Evolutionary conservation across 2,329 filamentous ascomycete genomes (phyloP).

Genomic region (Aspergillus candidus): DNA sequence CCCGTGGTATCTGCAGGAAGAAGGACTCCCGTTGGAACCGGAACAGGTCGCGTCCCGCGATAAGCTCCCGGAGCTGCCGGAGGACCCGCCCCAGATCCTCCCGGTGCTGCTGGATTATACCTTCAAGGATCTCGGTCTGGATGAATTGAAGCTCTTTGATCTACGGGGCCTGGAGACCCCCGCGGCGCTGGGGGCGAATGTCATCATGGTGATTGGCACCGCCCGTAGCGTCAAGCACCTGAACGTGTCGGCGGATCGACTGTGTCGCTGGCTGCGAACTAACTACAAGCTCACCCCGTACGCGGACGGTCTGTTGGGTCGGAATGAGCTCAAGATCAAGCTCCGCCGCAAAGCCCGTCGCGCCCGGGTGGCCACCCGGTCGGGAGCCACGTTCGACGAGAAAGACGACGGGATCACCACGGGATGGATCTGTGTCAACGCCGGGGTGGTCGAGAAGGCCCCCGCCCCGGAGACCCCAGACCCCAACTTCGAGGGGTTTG

Average conservation of each 20-base stretch:
- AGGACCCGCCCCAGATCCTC: slow-evolving; percentile 65
- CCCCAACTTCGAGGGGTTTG: slow-evolving; percentile 66
- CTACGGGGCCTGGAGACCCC: slow-evolving; percentile 78
- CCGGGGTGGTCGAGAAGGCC: slow-evolving; percentile 61
- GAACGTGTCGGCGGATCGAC: slow-evolving; percentile 81
- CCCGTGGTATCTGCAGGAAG: slow-evolving; percentile 79
- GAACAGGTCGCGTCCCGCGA: slow-evolving; percentile 47
- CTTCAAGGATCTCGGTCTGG: slow-evolving; percentile 78
- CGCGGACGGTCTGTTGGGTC: slow-evolving; percentile 81
- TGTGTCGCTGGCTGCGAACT: slow-evolving; percentile 76
- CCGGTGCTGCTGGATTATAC: slow-evolving; percentile 68
- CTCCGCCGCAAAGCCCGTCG: slow-evolving; percentile 72
- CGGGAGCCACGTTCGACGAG: slow-evolving; percentile 50
- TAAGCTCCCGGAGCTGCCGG: slow-evolving; percentile 58
- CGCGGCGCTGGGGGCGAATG: slow-evolving; percentile 76
- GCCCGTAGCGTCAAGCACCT: slow-evolving; percentile 89
- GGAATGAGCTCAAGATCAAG: slow-evolving; percentile 87
- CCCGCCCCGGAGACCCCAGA: slow-evolving; percentile 24
- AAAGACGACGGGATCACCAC: slow-evolving; percentile 84
- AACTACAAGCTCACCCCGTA: slow-evolving; percentile 66
- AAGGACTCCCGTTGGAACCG: slow-evolving; percentile 40
- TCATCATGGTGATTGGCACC: slow-evolving; percentile 89
- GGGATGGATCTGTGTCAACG: slow-evolving; percentile 93
- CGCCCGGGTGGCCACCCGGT: slow-evolving; percentile 71
- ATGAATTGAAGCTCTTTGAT: slow-evolving; percentile 74